phyloP scores from a whole-genome alignment of 768 basidiomycete species.

The Termitomyces sp. region DNA sequence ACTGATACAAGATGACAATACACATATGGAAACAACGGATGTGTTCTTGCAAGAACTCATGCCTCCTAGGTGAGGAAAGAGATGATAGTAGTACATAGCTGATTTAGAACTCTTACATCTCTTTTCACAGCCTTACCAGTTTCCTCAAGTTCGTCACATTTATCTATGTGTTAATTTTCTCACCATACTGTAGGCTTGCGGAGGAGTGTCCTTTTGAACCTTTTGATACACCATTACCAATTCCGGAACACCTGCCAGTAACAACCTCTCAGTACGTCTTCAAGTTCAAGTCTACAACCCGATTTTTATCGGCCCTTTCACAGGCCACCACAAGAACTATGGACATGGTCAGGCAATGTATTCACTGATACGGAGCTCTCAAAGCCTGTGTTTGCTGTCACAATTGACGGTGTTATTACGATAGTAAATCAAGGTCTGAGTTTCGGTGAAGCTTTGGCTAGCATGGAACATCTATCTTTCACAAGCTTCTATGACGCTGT shows the following conservation, averaged over 20 bases:
- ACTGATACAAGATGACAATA: background rate
- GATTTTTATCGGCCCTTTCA: conserved; percentile 4
- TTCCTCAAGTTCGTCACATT: conserved; percentile 32
- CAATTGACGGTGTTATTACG: conserved; percentile 43
- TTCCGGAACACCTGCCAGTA: conserved; percentile 6
- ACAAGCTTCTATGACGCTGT: conserved; percentile 43
- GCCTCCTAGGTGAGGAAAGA: background rate
- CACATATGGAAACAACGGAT: background rate
- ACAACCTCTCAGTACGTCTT: conserved; percentile 3
- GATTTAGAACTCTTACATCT: background rate
- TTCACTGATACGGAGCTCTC: conserved; percentile 35
- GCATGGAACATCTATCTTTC: conserved; percentile 40
- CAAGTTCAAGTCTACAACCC: background rate
- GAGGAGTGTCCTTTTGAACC: conserved; percentile 19
- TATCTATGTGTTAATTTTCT: background rate
- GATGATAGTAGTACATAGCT: background rate
- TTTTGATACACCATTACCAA: conserved; percentile 17
- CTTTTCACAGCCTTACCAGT: background rate
- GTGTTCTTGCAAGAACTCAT: background rate
- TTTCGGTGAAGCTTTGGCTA: conserved; percentile 44
- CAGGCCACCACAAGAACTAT: conserved; percentile 43
- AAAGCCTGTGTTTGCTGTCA: conserved; percentile 46
- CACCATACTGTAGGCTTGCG: conserved; percentile 13
- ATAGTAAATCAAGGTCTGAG: conserved; percentile 35
- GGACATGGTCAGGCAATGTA: conserved; percentile 63